phyloP scores from a whole-genome alignment of 139 green algal genomes.

The Nannochloris sp. region DNA sequence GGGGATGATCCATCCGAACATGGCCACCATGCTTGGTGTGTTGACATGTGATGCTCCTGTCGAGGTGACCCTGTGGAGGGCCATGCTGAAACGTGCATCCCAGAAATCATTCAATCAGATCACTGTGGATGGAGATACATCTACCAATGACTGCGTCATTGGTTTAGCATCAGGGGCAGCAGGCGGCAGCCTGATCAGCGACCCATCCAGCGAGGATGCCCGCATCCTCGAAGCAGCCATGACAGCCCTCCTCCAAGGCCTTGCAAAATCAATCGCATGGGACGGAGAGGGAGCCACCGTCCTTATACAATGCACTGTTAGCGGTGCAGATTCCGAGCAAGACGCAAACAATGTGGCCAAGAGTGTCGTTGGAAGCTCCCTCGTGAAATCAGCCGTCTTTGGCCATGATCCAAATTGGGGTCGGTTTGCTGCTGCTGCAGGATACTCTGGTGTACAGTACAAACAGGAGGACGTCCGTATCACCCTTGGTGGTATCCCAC shows the following conservation, averaged over 20 bases:
- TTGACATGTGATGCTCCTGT: slow-evolving; percentile 92
- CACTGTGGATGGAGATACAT: slow-evolving; percentile 74
- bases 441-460: slow-evolving; percentile 81
- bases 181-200: slow-evolving; percentile 48
- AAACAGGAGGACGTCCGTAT: slow-evolving; percentile 73
- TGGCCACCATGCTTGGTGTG: slow-evolving; percentile 96
- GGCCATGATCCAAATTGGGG: slow-evolving; percentile 98
- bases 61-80: slow-evolving; percentile 55
- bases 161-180: slow-evolving; percentile 61
- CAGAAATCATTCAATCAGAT: slow-evolving; percentile 78
- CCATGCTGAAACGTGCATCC: slow-evolving; percentile 58
- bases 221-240: slow-evolving; percentile 71
- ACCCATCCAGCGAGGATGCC: slow-evolving; percentile 44
- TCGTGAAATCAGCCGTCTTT: slow-evolving; percentile 91
- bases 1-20: slow-evolving; percentile 99
- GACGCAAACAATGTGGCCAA: slow-evolving; percentile 62
- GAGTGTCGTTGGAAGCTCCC: slow-evolving; percentile 67
- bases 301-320: slow-evolving; percentile 79
- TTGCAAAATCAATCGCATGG: slow-evolving; percentile 96
- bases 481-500: slow-evolving; percentile 57
- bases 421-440: slow-evolving; percentile 89
- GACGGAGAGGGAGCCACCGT: slow-evolving; percentile 96
- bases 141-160: slow-evolving; percentile 77
- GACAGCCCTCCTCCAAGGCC: slow-evolving; percentile 77
- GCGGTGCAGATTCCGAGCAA: slow-evolving; percentile 29